Evolutionary conservation across 1,284 basidiomycete genomes (phyloP).

Genomic region (Cryptococcus maquisensis): DNA sequence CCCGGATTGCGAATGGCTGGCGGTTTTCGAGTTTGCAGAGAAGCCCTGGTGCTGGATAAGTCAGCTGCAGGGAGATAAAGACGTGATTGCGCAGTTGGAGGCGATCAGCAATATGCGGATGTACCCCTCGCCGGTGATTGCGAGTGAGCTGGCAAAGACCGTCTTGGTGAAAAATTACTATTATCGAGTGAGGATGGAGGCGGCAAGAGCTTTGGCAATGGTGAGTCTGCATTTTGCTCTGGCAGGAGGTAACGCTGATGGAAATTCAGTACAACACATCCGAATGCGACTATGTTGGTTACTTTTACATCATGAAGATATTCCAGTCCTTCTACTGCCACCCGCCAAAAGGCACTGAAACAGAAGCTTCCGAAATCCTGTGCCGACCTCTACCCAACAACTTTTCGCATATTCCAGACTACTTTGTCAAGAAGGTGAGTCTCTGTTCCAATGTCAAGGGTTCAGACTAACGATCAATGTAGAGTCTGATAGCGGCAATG

Average conservation of each 20-base stretch:
- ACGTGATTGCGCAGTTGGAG: constrained; percentile 97
- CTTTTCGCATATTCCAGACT: constrained; percentile 85
- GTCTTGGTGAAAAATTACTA: constrained; percentile 95
- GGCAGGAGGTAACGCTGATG: not conserved
- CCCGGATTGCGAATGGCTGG: constrained; percentile 98
- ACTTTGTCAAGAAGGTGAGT: constrained; percentile 86
- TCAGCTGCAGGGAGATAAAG: constrained; percentile 90
- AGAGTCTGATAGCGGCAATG: constrained; percentile 34
- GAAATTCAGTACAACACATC: constrained; percentile 30
- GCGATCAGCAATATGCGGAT: constrained; percentile 77
- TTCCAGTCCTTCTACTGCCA: constrained; percentile 87
- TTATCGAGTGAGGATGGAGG: constrained; percentile 94
- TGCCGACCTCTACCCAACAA: constrained; percentile 91
- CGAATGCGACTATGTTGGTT: constrained; percentile 59
- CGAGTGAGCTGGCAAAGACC: constrained; percentile 84
- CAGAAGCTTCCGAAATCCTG: constrained; percentile 74
- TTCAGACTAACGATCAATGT: not conserved
- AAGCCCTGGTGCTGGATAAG: constrained; percentile 99
- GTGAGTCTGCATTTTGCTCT: constrained; percentile 54
- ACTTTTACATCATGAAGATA: constrained; percentile 94
- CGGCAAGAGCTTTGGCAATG: constrained; percentile 75
- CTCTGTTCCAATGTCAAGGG: not conserved
- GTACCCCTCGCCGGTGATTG: constrained; percentile 81
- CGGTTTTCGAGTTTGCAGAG: constrained; percentile 85
- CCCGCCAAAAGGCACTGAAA: constrained; percentile 69